Percentiles rank a stretch among this genome's conserved stretches.
Evolutionary conservation across 1,284 basidiomycete genomes (phyloP).

Genomic region (Phenoliferia sp.): DNA sequence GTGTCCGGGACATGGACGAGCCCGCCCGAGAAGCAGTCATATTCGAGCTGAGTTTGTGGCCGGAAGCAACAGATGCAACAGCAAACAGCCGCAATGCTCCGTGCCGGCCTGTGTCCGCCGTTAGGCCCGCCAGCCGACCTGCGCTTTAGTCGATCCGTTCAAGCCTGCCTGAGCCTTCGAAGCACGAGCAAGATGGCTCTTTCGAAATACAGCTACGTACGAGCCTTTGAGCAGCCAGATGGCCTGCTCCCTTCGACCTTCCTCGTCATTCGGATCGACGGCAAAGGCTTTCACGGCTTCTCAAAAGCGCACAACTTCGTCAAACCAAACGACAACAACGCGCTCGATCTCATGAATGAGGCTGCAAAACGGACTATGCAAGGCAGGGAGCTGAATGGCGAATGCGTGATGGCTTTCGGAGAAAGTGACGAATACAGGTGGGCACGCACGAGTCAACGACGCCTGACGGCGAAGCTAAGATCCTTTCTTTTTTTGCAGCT

Average conservation of each 20-base stretch:
- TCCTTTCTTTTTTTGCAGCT: slow-evolving; percentile 51
- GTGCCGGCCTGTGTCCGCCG: no score
- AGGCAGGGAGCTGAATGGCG: slow-evolving; percentile 51
- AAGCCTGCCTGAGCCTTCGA: background rate
- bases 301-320: slow-evolving; percentile 73
- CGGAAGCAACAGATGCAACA: no score
- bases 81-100: no score
- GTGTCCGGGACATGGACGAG: no score
- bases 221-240: slow-evolving; percentile 84
- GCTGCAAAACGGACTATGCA: slow-evolving; percentile 79
- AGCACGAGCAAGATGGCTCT: slow-evolving; percentile 65
- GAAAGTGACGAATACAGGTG: slow-evolving; percentile 97
- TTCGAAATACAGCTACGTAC: slow-evolving; percentile 85
- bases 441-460: slow-evolving; percentile 27
- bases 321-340: slow-evolving; percentile 88
- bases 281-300: slow-evolving; percentile 93
- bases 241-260: slow-evolving; percentile 76
- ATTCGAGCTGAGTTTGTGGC: no score
- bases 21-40: no score
- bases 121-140: no score
- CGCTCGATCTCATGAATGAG: slow-evolving; percentile 86
- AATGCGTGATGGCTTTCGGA: slow-evolving; percentile 82
- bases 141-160: background rate
- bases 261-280: slow-evolving; percentile 83
- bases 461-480: background rate